Base-by-base conservation (phyloP, 164 flowering plant genomes). In the Cinnamomum chago region DNA sequence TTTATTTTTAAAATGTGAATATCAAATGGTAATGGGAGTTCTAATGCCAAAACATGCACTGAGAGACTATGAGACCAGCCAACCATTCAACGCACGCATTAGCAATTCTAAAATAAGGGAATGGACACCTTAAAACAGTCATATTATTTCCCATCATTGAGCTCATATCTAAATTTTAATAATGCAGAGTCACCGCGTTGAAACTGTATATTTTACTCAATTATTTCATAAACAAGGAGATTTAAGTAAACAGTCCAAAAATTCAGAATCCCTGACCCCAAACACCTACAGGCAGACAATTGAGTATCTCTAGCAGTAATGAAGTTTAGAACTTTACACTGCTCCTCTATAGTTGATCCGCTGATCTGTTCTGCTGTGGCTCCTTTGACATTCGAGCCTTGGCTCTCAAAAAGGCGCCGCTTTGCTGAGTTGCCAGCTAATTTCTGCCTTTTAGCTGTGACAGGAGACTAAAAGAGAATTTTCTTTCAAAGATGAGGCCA, bases 321-420 rank as follows among this genome's bases (percentile, higher is more conserved):
- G 58, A 71, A 52, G 35, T 68, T 68, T 47, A 47, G n/a, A 72
- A 68, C 27, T 47, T 68, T 35, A 68, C 71, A 40, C 52, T 68
- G 71, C 47, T 9, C 24, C n/a, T 10, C 55, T 14, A 23, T 35
- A 40, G 55, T 11, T 40, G 55, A 68, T 47, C 10, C 23, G 2
- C 55, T 3, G 71, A 47, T 68, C 55, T 47, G 24, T n/a, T 68
- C 24, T 40, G 71, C n/a, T n/a, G 28, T 50, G 12, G 40, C 20
- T 68, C 25, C 55, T 35, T 22, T 35, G 35, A 24, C 17, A 68
- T 40, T 47, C 17, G n/a, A 40, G 40, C 15, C n/a, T 22, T 13
- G 24, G 47, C 55, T 47, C 40, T 68, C 27, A 23, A 47, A 68
- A 47, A 68, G 71, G 71, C 71, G 13, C 22, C 71, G 52, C 28